phyloP scores from a whole-genome alignment of 768 basidiomycete species.

The Chlorophyllum brunneum region DNA sequence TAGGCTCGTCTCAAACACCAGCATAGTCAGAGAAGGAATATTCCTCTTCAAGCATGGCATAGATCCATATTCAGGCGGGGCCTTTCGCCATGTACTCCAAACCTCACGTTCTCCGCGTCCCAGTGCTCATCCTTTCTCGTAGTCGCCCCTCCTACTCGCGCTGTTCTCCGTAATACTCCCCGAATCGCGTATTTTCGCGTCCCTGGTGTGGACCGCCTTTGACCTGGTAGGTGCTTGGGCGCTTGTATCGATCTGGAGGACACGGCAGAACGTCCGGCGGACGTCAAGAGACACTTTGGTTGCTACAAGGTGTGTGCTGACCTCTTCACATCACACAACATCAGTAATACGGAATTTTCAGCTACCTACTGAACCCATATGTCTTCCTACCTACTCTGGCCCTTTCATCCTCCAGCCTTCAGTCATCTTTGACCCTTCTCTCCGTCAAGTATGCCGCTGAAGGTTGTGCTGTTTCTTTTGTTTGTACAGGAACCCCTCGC shows the following conservation, averaged over 20 bases:
- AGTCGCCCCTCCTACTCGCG: slow-evolving; percentile 82
- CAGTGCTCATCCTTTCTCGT: background rate
- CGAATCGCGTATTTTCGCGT: slow-evolving; percentile 39
- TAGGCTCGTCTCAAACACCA: slow-evolving; percentile 15
- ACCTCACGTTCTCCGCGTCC: background rate
- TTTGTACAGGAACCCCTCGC: background rate
- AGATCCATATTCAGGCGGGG: slow-evolving; percentile 84
- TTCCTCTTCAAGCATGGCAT: slow-evolving; percentile 75
- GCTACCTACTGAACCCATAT: slow-evolving; percentile 91
- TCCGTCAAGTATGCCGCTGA: slow-evolving; percentile 66
- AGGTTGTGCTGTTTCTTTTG: slow-evolving; percentile 34
- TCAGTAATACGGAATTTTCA: slow-evolving; percentile 26
- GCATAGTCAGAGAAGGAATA: slow-evolving; percentile 83
- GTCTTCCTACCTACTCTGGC: slow-evolving; percentile 75
- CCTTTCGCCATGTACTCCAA: slow-evolving; percentile 75
- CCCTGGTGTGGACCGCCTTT: slow-evolving; percentile 64
- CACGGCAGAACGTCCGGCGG: slow-evolving; percentile 47
- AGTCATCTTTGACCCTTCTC: slow-evolving; percentile 68
- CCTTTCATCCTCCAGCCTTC: slow-evolving; percentile 77
- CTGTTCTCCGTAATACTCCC: slow-evolving; percentile 73
- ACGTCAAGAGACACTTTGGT: slow-evolving; percentile 58
- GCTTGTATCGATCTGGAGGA: slow-evolving; percentile 63
- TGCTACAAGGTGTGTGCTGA: slow-evolving; percentile 55
- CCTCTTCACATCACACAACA: background rate
- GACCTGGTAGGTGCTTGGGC: slow-evolving; percentile 71